Base-by-base conservation (phyloP, 495 filamentous ascomycete genomes). In the Chaetomium tenue region DNA sequence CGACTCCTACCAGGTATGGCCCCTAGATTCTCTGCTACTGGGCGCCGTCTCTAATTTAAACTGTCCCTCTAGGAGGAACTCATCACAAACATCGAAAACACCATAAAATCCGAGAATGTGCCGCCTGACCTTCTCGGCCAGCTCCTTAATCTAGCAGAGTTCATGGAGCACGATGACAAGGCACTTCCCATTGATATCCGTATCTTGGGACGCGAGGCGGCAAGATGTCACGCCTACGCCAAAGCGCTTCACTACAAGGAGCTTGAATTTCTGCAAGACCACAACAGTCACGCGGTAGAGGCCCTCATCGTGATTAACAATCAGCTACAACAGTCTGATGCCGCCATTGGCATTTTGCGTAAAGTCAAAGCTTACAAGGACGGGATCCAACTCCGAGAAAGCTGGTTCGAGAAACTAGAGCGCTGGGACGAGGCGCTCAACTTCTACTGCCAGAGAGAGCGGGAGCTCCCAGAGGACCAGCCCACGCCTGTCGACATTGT, bases 161-260 rank as follows among this genome's bases (percentile, higher is more conserved):
- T 98, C 74, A 99, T 99, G 94, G 94, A 99, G 71, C 94, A 99
- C 70, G 94, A 98, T 70, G 94, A 99, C 72, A 98, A 98, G 71
- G 94, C 94, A 7, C 83, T 99, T 25, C 94, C 94, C 18, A 97
- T 99, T 67, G 95, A 99, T 74, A 96, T 99, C 63, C 86, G 94
- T 39, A 89, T 91, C 1, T 79, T 98, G 40, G 94, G 95, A 22
- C 89, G 91, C 69, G 95, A 97, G 71, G 94, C 94, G 16, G 92
- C 88, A 0, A 92, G 93, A 70, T 98, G 95, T 60, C 94, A 99
- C 76, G 94, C 94, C 7, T 98, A 94, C 74, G 94, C 94, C 20
- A 99, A 99, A 74, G 94, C 94, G 12, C 83, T 99, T 22, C 94
- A 99, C 67, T 99, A 98, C 80, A 99, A 99, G 70, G 94, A 99